phyloP scores from a whole-genome alignment of 2,329 filamentous ascomycete genomes.

The Cryphonectria radicalis region DNA sequence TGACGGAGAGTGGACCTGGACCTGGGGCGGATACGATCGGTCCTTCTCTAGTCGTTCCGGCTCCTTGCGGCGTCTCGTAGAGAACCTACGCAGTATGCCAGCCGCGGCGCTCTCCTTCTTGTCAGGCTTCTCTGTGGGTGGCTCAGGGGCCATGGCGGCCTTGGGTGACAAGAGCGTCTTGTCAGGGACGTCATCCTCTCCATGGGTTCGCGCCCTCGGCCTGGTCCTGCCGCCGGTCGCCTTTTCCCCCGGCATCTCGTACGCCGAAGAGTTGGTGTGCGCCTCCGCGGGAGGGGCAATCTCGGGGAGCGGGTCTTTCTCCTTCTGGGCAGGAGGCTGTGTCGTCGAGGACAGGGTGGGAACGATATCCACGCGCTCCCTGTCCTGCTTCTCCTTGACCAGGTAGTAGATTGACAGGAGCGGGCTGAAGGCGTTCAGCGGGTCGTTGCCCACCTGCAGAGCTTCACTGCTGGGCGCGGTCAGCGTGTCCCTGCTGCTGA shows the following conservation, averaged over 20 bases:
- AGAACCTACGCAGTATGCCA: conserved; percentile 85
- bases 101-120: conserved; percentile 76
- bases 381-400: conserved; percentile 90
- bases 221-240: conserved; percentile 82
- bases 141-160: conserved; percentile 24
- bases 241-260: conserved; percentile 88
- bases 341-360: conserved; percentile 42
- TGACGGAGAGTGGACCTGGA: conserved; percentile 79
- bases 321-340: conserved; percentile 37
- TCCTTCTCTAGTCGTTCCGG: conserved; percentile 65
- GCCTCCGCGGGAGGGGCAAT: conserved; percentile 82
- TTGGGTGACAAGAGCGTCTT: conserved; percentile 35
- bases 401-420: conserved; percentile 94
- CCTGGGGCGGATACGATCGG: conserved; percentile 70
- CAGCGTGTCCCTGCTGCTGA: conserved; percentile 85
- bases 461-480: conserved; percentile 83
- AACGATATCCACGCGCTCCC: conserved; percentile 61
- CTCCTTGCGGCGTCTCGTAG: conserved; percentile 75
- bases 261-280: conserved; percentile 82
- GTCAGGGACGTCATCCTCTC: conserved; percentile 87
- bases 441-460: conserved; percentile 80
- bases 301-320: conserved; percentile 65
- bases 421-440: conserved; percentile 90
- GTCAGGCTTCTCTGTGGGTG: conserved; percentile 53
- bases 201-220: conserved; percentile 87